Evolutionary conservation across 83 land plant species (phyloP).

Genomic region (Picea abies): DNA sequence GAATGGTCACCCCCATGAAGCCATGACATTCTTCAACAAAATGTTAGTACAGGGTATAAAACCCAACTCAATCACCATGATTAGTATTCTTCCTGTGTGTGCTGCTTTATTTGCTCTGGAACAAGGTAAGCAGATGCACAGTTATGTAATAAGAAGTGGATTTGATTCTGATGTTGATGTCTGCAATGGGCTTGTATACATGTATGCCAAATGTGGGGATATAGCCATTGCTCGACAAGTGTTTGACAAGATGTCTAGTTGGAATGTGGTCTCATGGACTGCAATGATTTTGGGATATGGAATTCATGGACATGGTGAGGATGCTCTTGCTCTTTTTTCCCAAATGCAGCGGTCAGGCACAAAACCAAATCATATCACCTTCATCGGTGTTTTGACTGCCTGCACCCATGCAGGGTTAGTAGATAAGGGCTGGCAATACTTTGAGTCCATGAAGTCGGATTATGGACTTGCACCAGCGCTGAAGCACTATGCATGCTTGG

Average conservation of each 20-base stretch:
- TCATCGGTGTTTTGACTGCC: slow-evolving; percentile 5
- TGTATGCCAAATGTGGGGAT: slow-evolving; percentile 24
- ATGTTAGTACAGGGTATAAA: slow-evolving; percentile 15
- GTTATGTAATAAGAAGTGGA: slow-evolving; percentile 15
- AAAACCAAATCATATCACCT: not conserved
- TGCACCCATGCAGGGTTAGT: slow-evolving; percentile 11
- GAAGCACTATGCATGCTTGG: slow-evolving; percentile 11
- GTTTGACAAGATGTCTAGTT: slow-evolving; percentile 11
- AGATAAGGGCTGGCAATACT: not conserved
- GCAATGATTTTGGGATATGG: slow-evolving; percentile 7
- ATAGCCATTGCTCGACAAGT: slow-evolving; percentile 1
- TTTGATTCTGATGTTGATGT: not conserved
- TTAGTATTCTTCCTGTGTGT: slow-evolving; percentile 41
- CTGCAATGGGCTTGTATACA: slow-evolving; percentile 20
- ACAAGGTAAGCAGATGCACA: slow-evolving; percentile 5
- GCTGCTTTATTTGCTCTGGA: slow-evolving; percentile 32
- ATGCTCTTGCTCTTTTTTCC: not conserved
- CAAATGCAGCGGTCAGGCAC: not conserved
- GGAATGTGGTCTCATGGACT: slow-evolving; percentile 29
- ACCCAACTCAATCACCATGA: slow-evolving; percentile 39
- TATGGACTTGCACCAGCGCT: not conserved
- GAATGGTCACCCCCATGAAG: slow-evolving; percentile 27
- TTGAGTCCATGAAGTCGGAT: not conserved
- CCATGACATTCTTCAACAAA: slow-evolving; percentile 29
- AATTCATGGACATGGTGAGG: not conserved